Conservation (phyloP, 495 filamentous ascomycete species). For the Aspergillus nidulans region DNA sequence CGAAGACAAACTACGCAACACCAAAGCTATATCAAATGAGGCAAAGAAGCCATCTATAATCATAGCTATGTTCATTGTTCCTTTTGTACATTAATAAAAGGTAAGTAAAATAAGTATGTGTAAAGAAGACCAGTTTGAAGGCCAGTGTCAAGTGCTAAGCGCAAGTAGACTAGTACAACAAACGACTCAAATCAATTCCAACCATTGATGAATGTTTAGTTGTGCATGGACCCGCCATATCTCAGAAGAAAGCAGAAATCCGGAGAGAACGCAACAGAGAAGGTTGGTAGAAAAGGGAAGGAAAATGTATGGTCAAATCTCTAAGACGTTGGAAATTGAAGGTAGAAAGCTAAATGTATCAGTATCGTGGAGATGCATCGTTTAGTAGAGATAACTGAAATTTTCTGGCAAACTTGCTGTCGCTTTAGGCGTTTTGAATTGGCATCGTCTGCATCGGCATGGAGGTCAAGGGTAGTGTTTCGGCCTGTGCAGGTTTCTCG, state of each 20-base stretch:
- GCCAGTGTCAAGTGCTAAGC: background rate
- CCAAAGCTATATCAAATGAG: background rate
- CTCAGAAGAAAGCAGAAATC: background rate
- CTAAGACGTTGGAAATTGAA: background rate
- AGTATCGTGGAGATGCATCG: slow-evolving; percentile 2
- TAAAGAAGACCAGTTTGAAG: background rate
- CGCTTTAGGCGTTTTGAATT: slow-evolving; percentile 18
- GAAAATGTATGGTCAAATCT: background rate
- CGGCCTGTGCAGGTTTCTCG: slow-evolving; percentile 33
- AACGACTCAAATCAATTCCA: background rate
- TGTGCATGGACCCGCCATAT: slow-evolving; percentile 4
- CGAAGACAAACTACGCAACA: background rate
- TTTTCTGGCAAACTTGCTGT: background rate
- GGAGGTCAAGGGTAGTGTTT: slow-evolving; percentile 34
- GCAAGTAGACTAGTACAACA: background rate
- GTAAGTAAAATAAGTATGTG: background rate
- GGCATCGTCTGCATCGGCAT: slow-evolving; percentile 31
- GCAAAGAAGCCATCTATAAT: background rate
- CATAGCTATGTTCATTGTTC: slow-evolving; percentile 6
- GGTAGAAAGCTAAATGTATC: background rate
- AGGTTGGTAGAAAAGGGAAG: background rate
- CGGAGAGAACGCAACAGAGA: background rate
- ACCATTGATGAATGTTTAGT: background rate
- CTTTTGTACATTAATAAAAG: slow-evolving; percentile 8
- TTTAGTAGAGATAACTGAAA: background rate